Base-by-base conservation (phyloP, 306 rosid genomes). In the Canavalia ensiformis region DNA sequence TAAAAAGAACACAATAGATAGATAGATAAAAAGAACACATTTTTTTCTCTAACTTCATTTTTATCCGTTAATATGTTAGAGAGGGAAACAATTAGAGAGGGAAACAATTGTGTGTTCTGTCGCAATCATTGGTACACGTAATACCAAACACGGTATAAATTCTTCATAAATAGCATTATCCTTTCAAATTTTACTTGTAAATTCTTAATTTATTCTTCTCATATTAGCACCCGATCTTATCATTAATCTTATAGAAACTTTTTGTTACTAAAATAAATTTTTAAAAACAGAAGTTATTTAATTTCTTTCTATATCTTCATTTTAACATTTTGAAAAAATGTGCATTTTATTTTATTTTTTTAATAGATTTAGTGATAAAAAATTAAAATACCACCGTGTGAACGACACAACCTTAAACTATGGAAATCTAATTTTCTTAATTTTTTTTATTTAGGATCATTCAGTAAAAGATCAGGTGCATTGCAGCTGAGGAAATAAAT, bases 141-240 rank as follows among this genome's bases (percentile, higher is more conserved):
- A 8, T 5, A 44, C 18, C 34, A 2, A 42, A 8, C 35, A 28
- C 6, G 47, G 69, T 64, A 64, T 64, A 64, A 64, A 64, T 64
- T 37, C 69, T 64, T 64, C 47, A 37, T 64, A 4, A 35, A 35
- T 63, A 37, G 5, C 49, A 37, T 64, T 64, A 64, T 64, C 69
- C 69, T 64, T 37, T 37, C 30, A 64, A 64, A 18, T 6, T 18
- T 41, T 65, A 5, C 5, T 62, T 3, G 12, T 0, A 65, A 39
- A 37, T 65, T 65, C 7, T 41, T 41, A 65, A 39, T 1, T n/a
- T 8, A 2, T 65, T 65, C 5, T n/a, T 65, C 50, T 2, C 13
- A 41, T 7, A 37, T n/a, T 65, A 6, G 11, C 12, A 62, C n/a
- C n/a, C 13, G 2, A 31, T 1, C 65, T 33, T 62, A 34, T 33